A percentile compares a stretch with the other conserved stretches of the same genome.
Evolutionary conservation across 1,139 yeast species (phyloP).

Genomic region (Pichia sp.): DNA sequence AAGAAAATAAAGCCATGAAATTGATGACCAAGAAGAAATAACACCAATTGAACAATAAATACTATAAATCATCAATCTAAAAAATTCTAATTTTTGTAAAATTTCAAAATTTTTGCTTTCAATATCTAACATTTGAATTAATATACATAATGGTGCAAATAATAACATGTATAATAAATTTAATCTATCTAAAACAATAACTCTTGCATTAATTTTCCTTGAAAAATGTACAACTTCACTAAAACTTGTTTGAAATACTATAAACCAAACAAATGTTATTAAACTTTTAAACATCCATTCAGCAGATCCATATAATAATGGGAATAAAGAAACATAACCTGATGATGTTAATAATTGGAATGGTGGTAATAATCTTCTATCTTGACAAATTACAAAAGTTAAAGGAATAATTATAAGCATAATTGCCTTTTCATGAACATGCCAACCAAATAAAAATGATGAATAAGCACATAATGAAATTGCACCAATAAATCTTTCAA

Average conservation of each 20-base stretch:
- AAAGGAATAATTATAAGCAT: slow-evolving; percentile 86
- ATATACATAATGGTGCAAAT: slow-evolving; percentile 55
- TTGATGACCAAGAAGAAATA: slow-evolving; percentile 80
- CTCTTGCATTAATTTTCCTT: slow-evolving; percentile 37
- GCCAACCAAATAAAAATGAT: slow-evolving; percentile 95
- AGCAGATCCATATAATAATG: slow-evolving; percentile 73
- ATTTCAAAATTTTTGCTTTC: slow-evolving; percentile 46
- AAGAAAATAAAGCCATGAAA: slow-evolving; percentile 81
- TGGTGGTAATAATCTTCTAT: slow-evolving; percentile 64
- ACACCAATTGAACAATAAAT: slow-evolving; percentile 85
- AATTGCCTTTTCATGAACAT: slow-evolving; percentile 95
- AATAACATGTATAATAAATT: slow-evolving; percentile 64
- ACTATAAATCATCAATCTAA: slow-evolving; percentile 75
- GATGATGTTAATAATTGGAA: slow-evolving; percentile 64
- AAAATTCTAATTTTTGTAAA: slow-evolving; percentile 56
- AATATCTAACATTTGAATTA: slow-evolving; percentile 50
- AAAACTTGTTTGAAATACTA: slow-evolving; percentile 67
- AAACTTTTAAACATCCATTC: slow-evolving; percentile 72
- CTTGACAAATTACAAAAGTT: slow-evolving; percentile 67
- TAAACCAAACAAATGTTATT: slow-evolving; percentile 84
- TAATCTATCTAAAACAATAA: slow-evolving; percentile 61
- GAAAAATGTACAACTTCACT: slow-evolving; percentile 59
- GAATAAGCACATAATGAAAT: slow-evolving; percentile 87
- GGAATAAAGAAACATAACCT: slow-evolving; percentile 85
- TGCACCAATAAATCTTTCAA: slow-evolving; percentile 73